phyloP scores from a whole-genome alignment of 2,329 filamentous ascomycete genomes.

The Phyllosticta capitalensis region DNA sequence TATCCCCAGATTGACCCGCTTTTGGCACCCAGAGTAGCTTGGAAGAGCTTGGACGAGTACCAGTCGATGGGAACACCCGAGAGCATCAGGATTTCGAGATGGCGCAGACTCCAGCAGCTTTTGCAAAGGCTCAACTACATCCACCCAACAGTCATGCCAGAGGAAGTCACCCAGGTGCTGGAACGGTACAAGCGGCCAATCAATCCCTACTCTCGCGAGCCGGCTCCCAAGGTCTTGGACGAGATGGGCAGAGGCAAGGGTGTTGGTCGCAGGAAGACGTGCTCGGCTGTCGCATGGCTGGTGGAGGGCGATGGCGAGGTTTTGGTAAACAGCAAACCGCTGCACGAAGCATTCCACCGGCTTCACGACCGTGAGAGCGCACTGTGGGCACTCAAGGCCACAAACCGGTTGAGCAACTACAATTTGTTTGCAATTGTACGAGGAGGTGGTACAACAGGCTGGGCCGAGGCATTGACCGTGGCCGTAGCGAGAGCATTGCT shows the following conservation, averaged over 20 bases:
- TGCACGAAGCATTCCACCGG: conserved; percentile 73
- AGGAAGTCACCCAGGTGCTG: conserved; percentile 57
- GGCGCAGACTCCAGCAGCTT: conserved; percentile 64
- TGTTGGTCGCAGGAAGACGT: conserved; percentile 79
- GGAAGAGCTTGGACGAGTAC: conserved; percentile 72
- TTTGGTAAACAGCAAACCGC: conserved; percentile 78
- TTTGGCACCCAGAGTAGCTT: conserved; percentile 64
- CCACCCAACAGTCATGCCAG: conserved; percentile 64
- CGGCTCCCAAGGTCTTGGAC: conserved; percentile 60
- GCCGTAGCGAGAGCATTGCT: conserved; percentile 80
- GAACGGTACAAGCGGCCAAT: conserved; percentile 63
- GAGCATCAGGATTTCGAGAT: conserved; percentile 55
- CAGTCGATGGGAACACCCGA: conserved; percentile 40
- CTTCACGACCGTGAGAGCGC: conserved; percentile 92
- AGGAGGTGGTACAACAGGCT: conserved; percentile 86
- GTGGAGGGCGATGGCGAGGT: conserved; percentile 91
- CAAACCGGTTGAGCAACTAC: conserved; percentile 84
- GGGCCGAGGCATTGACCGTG: conserved; percentile 88
- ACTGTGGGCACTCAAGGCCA: conserved; percentile 79
- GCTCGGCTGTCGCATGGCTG: conserved; percentile 72
- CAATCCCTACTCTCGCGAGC: conserved; percentile 57
- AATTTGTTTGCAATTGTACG: conserved; percentile 82
- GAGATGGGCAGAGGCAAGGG: conserved; percentile 68
- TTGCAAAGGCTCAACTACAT: conserved; percentile 78
- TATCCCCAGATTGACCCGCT: conserved; percentile 59